Evolutionary conservation across 352 stramenopile genomes (phyloP).

Genomic region (Phytophthora nicotianae): DNA sequence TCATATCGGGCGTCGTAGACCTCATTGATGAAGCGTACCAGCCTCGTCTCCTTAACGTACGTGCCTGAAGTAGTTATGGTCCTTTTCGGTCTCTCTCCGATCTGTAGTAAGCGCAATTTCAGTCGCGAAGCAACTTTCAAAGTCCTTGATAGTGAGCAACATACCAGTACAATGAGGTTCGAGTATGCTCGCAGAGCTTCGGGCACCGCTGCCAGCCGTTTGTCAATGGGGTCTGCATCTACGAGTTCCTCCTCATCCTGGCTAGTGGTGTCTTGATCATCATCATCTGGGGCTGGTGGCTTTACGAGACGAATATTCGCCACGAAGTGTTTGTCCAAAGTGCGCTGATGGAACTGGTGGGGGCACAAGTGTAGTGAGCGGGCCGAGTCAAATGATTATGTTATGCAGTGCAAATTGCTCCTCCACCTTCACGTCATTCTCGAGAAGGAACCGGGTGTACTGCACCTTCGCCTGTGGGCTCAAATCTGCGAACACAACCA

Average conservation of each 20-base stretch:
- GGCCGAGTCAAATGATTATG: background rate
- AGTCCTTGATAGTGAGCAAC: background rate
- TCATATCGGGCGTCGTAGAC: conserved; percentile 70
- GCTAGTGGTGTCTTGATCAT: background rate
- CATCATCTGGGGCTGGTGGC: background rate
- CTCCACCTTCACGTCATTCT: conserved; percentile 63
- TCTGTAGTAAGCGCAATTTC: conserved; percentile 7
- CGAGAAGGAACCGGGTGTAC: conserved; percentile 76
- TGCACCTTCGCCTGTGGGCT: conserved; percentile 57
- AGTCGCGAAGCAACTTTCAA: background rate
- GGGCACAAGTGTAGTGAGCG: background rate
- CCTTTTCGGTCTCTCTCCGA: conserved; percentile 17
- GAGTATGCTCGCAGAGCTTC: conserved; percentile 34
- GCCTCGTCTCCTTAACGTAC: conserved; percentile 56
- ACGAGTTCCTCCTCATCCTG: conserved; percentile 9
- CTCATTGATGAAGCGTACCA: conserved; percentile 65
- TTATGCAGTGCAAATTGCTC: background rate
- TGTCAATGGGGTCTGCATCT: conserved; percentile 17
- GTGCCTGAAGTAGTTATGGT: background rate
- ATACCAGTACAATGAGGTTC: conserved; percentile 48
- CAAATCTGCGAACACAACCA: conserved; percentile 73
- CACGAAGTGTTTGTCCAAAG: conserved; percentile 56
- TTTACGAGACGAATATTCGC: conserved; percentile 57
- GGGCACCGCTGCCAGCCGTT: conserved; percentile 21
- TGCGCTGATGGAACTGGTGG: conserved; percentile 56